Percentiles rank a stretch among this genome's conserved stretches.
phyloP scores from a whole-genome alignment of 2,329 filamentous ascomycete species.

The Alternaria postmessia region DNA sequence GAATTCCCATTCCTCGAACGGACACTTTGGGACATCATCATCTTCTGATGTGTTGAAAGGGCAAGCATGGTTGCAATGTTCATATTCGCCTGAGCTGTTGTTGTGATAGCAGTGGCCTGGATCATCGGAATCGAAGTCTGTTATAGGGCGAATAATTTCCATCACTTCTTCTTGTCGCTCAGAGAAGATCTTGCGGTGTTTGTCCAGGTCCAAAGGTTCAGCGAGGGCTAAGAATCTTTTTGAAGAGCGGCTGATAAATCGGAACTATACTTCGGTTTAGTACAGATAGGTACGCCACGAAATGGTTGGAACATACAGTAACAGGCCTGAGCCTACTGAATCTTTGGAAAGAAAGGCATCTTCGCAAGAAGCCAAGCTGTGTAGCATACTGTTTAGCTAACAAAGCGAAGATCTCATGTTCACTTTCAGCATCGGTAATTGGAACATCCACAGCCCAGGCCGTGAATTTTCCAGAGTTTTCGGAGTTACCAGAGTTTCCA shows the following conservation, averaged over 20 bases:
- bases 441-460: not conserved
- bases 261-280: not conserved
- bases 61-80: not conserved
- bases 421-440: not conserved
- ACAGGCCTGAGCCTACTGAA: not conserved
- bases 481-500: not conserved
- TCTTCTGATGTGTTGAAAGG: not conserved
- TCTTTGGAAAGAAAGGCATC: not conserved
- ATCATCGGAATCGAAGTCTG: not conserved
- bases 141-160: not conserved
- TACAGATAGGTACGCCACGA: not conserved
- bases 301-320: not conserved
- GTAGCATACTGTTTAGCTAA: not conserved
- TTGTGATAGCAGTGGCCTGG: not conserved
- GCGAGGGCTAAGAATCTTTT: not conserved
- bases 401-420: not conserved
- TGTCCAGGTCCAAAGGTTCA: not conserved
- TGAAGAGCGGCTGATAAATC: not conserved
- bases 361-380: not conserved
- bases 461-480: too few relatives aligned
- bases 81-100: not conserved
- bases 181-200: not conserved
- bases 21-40: rapidly evolving
- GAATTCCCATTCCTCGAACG: not conserved
- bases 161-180: not conserved